Percentiles rank a stretch among this genome's conserved stretches.
Conservation (phyloP, 768 basidiomycete species). For the Pleurotus salmoneostramineus region DNA sequence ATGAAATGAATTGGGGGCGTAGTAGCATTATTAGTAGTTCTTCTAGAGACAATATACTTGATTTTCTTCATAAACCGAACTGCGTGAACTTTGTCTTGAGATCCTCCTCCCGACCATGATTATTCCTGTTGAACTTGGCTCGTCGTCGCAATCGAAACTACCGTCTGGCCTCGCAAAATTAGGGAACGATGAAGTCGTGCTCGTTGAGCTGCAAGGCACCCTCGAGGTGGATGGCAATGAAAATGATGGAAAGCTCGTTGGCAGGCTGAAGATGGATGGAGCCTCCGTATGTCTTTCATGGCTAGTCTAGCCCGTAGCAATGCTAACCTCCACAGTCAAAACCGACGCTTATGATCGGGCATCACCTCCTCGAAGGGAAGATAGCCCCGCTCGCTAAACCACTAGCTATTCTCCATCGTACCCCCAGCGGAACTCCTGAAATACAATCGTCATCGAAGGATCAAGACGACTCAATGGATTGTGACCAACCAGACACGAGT, state of each 20-base stretch:
- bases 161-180: slow-evolving; percentile 66
- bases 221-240: slow-evolving; percentile 67
- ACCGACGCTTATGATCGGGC: slow-evolving; percentile 77
- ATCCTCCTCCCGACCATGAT: slow-evolving; percentile 42
- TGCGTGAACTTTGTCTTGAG: background rate
- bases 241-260: slow-evolving; percentile 70
- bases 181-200: slow-evolving; percentile 73
- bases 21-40: no score
- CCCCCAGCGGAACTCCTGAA: slow-evolving; percentile 14
- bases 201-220: slow-evolving; percentile 86
- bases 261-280: slow-evolving; percentile 66
- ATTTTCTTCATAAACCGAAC: no score
- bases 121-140: slow-evolving; percentile 52
- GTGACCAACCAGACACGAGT: slow-evolving; percentile 9
- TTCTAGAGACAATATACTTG: no score
- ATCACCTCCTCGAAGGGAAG: slow-evolving; percentile 90
- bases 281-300: slow-evolving; percentile 19
- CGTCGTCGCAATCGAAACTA: slow-evolving; percentile 40
- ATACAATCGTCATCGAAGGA: background rate
- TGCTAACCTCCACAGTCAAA: slow-evolving; percentile 48
- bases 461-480: slow-evolving; percentile 17
- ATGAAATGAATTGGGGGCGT: background rate
- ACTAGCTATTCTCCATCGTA: slow-evolving; percentile 67
- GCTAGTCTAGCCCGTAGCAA: background rate
- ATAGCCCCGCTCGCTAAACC: slow-evolving; percentile 75